Evolutionary conservation across 768 basidiomycete species (phyloP).

Genomic region (Coprinopsis strossmayeri): DNA sequence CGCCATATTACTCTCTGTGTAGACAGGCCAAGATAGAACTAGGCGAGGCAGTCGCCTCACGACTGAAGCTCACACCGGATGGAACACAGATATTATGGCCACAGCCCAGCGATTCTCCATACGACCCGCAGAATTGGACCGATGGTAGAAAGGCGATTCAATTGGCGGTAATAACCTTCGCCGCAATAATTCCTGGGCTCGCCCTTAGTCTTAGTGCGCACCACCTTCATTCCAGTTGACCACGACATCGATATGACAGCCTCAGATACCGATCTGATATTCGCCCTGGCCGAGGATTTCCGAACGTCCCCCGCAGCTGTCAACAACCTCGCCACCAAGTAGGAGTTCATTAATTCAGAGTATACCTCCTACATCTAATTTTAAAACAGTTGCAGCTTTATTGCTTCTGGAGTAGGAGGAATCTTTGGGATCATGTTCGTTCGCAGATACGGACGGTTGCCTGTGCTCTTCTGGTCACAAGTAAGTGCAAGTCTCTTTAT

Average conservation of each 20-base stretch:
- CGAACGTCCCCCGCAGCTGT: conserved; percentile 49
- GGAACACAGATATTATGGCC: conserved; percentile 64
- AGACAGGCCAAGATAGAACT: conserved; percentile 62
- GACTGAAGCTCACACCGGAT: conserved; percentile 49
- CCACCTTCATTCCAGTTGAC: no score
- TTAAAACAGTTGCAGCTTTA: background rate
- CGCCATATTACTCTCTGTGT: background rate
- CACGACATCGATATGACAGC: background rate
- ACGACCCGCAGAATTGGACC: conserved; percentile 68
- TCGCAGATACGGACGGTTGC: conserved; percentile 56
- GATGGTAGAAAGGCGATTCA: conserved; percentile 46
- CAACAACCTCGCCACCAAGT: conserved; percentile 59
- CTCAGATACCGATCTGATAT: conserved; percentile 46
- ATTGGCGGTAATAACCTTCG: conserved; percentile 54
- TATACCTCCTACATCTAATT: background rate
- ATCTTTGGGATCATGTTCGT: conserved; percentile 61
- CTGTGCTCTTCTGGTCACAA: conserved; percentile 69
- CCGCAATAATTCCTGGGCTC: conserved; percentile 62
- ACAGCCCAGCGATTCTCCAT: conserved; percentile 53
- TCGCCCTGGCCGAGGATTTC: conserved; percentile 49
- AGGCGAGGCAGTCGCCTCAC: conserved; percentile 46
- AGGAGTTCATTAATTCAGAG: conserved; percentile 7
- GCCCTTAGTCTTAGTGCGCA: conserved; percentile 28
- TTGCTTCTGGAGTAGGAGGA: conserved; percentile 46
- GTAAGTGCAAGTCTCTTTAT: no score